Evolutionary conservation across 345 rosid genomes (phyloP), one percentile per base, ranked within the genome.

Genomic region (Pistacia integerrima): DNA sequence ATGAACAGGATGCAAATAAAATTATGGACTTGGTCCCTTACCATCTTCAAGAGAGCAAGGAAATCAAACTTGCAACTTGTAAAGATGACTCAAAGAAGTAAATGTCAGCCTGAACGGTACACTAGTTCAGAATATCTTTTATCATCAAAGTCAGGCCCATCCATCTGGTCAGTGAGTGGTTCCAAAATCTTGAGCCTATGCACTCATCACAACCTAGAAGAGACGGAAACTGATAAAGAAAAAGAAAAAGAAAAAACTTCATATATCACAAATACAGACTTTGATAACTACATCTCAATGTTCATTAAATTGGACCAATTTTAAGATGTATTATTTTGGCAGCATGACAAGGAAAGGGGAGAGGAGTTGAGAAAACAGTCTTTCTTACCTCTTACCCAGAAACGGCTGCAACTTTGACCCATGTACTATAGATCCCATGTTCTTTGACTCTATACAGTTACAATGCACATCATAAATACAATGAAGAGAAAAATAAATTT

Each of bases 401-500:
- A 71, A 64, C 51, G 60, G 85, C 80, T 46, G 85, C 73, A 46
- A 86, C 82, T 77, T 78, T 81, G 74, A 80, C 67, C 92, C 92
- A 88, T 28, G 81, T 82, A 67, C 82, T 77, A 56, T 85, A 90
- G 54, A 87, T 83, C 38, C 92, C 81, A 52, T 73, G 77, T 9
- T 83, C 89, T 81, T 82, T 82, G 69, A 88, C 84, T n/a, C 92
- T 88, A 77, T 58, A 65, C 54, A 35, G 64, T 18, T 17, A 69
- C 60, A 76, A 65, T 36, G 62, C 49, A 44, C 44, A 67, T 51
- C 11, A 72, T 61, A 67, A 65, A 54, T 41, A 76, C 59, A 46
- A 73, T 49, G 46, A 48, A 48, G 10, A 33, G 25, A 67, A 70
- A 73, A 75, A 71, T 64, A 28, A 54, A 60, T 41, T 18, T 1